Evolutionary conservation across 805 yeast genomes (phyloP), one percentile per base, ranked within the genome.

Genomic region (Metschnikowia bowlesiae): DNA sequence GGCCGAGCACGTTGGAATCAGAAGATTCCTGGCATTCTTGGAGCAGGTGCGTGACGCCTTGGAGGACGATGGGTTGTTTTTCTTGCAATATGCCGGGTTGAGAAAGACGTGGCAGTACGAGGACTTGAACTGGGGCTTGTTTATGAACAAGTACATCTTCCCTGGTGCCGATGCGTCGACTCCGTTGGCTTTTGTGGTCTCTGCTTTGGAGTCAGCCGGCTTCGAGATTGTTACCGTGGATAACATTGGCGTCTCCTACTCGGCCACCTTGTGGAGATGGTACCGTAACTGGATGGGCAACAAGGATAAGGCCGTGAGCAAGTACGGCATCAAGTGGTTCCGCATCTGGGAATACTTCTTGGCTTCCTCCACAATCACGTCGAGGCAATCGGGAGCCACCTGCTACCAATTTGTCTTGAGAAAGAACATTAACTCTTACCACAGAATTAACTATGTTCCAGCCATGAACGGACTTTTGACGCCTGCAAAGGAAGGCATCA

Each of bases 91-190:
- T 64, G 91, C 96, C 46, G 97, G 97, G 48, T 73, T 89, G 62
- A 83, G 96, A 75, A 90, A 89, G 74, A 76, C 80, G 52, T 89
- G 96, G 97, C 96, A 89, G 74, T 89, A 88, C 71, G 96, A 89
- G 74, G 97, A 89, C 69, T 79, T 89, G 63, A 77, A 83, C 70
- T 89, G 96, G 97, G 97, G 97, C 62, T 76, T 90, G 67, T 89
- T 89, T 72, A 90, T 89, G 96, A 89, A 90, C 82, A 89, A 88
- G 77, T 89, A 88, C 72, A 85, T 89, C 66, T 89, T 89, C 89
- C 96, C 97, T 40, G 97, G 97, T 71, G 96, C 96, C 47, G 97
- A 89, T 73, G 96, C 96, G 44, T 88, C 96, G 6, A 90, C 97
- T 50, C 97, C 97, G 36, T 79, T 90, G 60, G 89, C 89, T 53